These are phyloP conservation scores for Hypoxylon sp. DNA, from an alignment of 2,329 filamentous ascomycete genomes.

Conservation along the genomic window DNA sequence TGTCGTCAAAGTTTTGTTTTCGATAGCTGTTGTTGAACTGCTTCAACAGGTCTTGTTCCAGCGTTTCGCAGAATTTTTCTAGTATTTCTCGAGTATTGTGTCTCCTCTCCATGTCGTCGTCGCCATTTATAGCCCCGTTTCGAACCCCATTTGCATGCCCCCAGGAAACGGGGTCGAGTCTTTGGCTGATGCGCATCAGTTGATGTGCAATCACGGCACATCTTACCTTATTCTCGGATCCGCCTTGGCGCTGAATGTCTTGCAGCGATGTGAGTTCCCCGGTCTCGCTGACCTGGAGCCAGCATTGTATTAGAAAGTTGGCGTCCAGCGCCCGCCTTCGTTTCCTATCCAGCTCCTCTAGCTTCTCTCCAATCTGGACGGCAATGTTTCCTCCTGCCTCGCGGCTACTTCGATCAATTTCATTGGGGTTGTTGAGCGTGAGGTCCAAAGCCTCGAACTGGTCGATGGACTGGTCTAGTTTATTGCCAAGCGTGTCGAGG, in stretches of 20 bases:
- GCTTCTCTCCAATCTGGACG: conserved; percentile 90
- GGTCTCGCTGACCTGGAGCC: conserved; percentile 91
- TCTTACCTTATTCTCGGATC: conserved; percentile 89
- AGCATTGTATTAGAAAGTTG: conserved; percentile 94
- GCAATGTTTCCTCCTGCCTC: conserved; percentile 83
- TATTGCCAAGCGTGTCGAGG: conserved; percentile 83
- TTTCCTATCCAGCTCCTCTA: conserved; percentile 95
- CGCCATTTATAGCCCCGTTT: conserved; percentile 60
- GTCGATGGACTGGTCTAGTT: conserved; percentile 90
- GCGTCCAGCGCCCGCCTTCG: conserved; percentile 89
- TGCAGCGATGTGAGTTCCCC: conserved; percentile 88
- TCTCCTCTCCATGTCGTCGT: conserved; percentile 52
- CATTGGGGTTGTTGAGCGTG: conserved; percentile 71
- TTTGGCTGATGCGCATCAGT: conserved; percentile 90
- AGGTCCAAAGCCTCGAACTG: conserved; percentile 91
- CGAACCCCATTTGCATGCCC: conserved; percentile 64
- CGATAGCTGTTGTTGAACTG: conserved; percentile 98
- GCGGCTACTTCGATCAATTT: conserved; percentile 55
- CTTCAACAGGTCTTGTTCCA: conserved; percentile 93
- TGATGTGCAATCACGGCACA: conserved; percentile 95
- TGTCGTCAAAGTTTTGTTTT: conserved; percentile 94
- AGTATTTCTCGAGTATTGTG: conserved; percentile 85
- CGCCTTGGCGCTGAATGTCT: conserved; percentile 83
- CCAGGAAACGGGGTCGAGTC: conserved; percentile 82
- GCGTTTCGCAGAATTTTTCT: conserved; percentile 93